phyloP scores from a whole-genome alignment of 192 early-diverging fungal genomes.

The Coemansia sp. region DNA sequence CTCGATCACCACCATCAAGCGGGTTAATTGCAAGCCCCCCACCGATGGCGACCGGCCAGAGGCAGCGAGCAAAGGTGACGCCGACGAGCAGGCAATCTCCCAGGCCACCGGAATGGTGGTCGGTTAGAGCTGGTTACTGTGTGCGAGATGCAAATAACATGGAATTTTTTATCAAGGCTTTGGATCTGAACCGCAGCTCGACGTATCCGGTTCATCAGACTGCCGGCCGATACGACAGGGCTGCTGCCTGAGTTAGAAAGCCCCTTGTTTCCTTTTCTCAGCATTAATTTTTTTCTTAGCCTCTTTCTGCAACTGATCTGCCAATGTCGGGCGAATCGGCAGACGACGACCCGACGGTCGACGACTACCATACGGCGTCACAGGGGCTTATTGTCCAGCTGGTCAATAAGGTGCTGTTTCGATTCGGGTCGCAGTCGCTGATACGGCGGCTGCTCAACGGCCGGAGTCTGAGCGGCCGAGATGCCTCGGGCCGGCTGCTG shows the following conservation, averaged over 20 bases:
- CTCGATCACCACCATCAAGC: slow-evolving; percentile 39
- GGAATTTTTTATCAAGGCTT: too few relatives aligned
- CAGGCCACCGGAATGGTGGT: neutral
- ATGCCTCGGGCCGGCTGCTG: slow-evolving; percentile 1
- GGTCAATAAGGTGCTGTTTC: slow-evolving; percentile 31
- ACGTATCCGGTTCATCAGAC: too few relatives aligned
- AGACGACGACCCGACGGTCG: neutral
- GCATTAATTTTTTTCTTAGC: slow-evolving; percentile 2
- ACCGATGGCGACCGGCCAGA: neutral
- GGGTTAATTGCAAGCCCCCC: slow-evolving; percentile 28
- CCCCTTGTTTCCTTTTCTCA: too few relatives aligned
- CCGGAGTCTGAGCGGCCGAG: neutral
- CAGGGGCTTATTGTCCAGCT: slow-evolving; percentile 28
- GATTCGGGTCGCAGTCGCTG: slow-evolving; percentile 16
- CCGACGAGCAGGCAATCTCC: neutral
- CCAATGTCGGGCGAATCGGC: neutral
- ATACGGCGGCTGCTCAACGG: slow-evolving; percentile 15
- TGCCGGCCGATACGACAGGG: too few relatives aligned
- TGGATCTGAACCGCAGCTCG: too few relatives aligned
- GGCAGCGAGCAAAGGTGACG: neutral
- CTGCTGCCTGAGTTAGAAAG: too few relatives aligned
- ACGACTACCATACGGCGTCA: slow-evolving; percentile 10
- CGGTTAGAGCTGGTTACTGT: too few relatives aligned
- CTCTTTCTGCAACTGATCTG: too few relatives aligned
- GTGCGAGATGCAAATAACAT: too few relatives aligned